Base-by-base conservation (phyloP, 306 rosid species). In the Fragaria nilgerrensis region DNA sequence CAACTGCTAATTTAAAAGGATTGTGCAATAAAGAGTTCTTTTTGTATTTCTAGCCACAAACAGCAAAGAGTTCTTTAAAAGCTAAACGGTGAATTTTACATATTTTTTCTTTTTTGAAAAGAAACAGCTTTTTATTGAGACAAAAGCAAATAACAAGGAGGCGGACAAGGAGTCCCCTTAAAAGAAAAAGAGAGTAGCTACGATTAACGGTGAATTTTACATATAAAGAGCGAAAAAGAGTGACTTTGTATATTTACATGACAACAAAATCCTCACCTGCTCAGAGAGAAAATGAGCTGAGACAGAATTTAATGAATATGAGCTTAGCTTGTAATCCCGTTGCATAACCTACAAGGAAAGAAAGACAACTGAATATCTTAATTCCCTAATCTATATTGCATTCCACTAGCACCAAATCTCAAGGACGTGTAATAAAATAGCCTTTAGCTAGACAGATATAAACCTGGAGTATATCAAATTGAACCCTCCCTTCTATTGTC, bases 401-500 rank as follows among this genome's bases (percentile, higher is more conserved):
- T 27, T 74, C 62, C 63, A 67, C n/a, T 67, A 65, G n/a, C 16
- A 79, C 25, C 56, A 63, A 5, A 43, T 43, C 29, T 72, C 53
- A 77, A 48, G 64, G 1, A 73, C 73, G 71, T 77, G 22, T 56
- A 58, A 83, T 5, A 68, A 7, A 74, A 82, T 53, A 80, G 70
- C 75, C 5, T 74, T 9, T 73, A 62, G 72, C 73, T 80, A 75
- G 50, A 37, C 25, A 52, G 79, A 67, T 13, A 79, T 63, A 72
- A 75, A 95, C 99, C 99, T 95, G 99, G 79, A 95, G 92, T 87
- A 95, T 85, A 85, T 95, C 99, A 85, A 95, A 95, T 80, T 95
- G 99, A 82, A 95, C 99, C 86, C 99, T 86, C 84, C 99, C 99
- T 82, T 95, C 97, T 70, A 95, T 75, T 36, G 96, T 73, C 58